Base-by-base conservation (phyloP, 306 rosid species). In the Psophocarpus tetragonolobus region DNA sequence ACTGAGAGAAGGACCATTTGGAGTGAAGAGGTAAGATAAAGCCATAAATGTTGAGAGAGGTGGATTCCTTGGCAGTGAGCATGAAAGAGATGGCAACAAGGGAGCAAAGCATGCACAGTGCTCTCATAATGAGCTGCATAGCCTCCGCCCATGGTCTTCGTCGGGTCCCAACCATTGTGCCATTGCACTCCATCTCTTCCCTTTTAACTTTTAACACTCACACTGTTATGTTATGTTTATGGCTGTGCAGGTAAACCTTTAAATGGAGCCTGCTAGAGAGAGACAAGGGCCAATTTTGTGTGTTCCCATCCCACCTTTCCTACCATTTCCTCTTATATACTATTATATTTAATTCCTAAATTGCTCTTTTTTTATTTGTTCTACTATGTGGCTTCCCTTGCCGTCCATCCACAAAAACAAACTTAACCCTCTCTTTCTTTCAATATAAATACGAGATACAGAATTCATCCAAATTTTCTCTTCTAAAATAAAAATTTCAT, bases 1-100 rank as follows among this genome's bases (percentile, higher is more conserved):
- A 88, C 44, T 86, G 79, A 13, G 98, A 80, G 74, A 88, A 88
- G 23, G 97, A 89, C 98, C 98, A 95, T 68, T 89, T 89, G 64
- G 98, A 91, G 61, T 81, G 83, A 68, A 95, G 71, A 11, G 97
- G 92, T 1, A 92, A 82, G 13, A 51, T 66, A 74, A 92, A 87
- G 45, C 95, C 95, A 67, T 87, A 88, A 77, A 94, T 64, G 67
- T 82, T 58, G 69, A 94, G 83, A 1, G 84, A 73, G 82, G 76
- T 75, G 11, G 86, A 83, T 79, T 94, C 86, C 74, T 53, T 61
- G 10, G 98, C 98, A 0, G 97, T 92, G 14, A 95, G 84, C 98
- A 92, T 92, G 65, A 88, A 38, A 21, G 85, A 78, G 44, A 92
- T 17, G 0, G 98, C 87, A 61, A 87, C 79, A 29, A 81, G 72